A percentile compares a stretch with the other conserved stretches of the same genome.
phyloP scores from a whole-genome alignment of 345 rosid genomes.

The Jatropha curcas region DNA sequence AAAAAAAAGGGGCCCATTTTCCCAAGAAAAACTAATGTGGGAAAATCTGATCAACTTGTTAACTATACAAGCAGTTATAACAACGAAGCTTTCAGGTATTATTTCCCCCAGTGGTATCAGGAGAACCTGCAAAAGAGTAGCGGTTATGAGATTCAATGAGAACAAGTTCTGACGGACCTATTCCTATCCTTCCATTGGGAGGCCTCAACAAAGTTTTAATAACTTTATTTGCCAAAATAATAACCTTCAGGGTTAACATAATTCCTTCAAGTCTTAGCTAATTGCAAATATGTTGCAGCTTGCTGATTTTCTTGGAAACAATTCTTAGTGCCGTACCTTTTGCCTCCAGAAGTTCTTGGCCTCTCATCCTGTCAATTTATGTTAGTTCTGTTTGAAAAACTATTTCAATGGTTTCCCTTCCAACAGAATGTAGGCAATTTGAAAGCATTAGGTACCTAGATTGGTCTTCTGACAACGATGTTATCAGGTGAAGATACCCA shows the following conservation, averaged over 20 bases:
- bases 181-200: slow-evolving; percentile 16
- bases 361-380: slow-evolving; percentile 29
- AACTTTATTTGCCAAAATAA: slow-evolving; percentile 24
- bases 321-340: slow-evolving; percentile 30
- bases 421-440: slow-evolving; percentile 9
- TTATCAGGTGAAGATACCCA: slow-evolving; percentile 21
- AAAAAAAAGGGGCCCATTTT: too few species aligned
- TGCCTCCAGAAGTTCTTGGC: slow-evolving; percentile 24
- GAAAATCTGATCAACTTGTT: neutral
- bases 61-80: too few species aligned
- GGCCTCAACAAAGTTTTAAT: slow-evolving; percentile 5
- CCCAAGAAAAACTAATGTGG: too few species aligned
- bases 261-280: slow-evolving; percentile 32
- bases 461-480: slow-evolving; percentile 3
- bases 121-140: too few species aligned
- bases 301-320: neutral
- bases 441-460: neutral
- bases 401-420: slow-evolving; percentile 5
- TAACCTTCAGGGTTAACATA: slow-evolving; percentile 22
- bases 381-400: slow-evolving; percentile 4
- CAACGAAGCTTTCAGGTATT: slow-evolving; percentile 6
- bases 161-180: too few species aligned
- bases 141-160: too few species aligned
- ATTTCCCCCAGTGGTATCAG: slow-evolving; percentile 20
- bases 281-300: slow-evolving; percentile 6